These are phyloP conservation scores for Monosporascus cannonballus DNA, from an alignment of 2,329 filamentous ascomycete genomes.

Conservation along the genomic window DNA sequence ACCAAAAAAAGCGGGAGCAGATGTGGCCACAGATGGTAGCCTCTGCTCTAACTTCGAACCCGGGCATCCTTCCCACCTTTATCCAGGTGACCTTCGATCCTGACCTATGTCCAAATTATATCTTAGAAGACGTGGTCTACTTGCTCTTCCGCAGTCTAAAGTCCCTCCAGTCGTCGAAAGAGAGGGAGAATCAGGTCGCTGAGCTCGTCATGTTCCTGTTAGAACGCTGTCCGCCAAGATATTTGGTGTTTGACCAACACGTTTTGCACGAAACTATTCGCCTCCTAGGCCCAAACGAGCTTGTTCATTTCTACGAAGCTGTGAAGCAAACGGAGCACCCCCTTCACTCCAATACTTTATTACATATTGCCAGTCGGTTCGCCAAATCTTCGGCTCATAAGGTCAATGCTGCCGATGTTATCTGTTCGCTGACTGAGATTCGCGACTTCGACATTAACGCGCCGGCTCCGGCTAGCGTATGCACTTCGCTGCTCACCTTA, in stretches of 20 bases:
- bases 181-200: slow-evolving; percentile 4
- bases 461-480: slow-evolving; percentile 44
- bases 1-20: slow-evolving; percentile 11
- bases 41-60: slow-evolving; percentile 14
- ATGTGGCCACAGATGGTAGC: slow-evolving; percentile 21
- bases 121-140: slow-evolving; percentile 23
- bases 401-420: slow-evolving; percentile 35
- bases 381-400: slow-evolving; percentile 35
- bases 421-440: slow-evolving; percentile 28
- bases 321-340: slow-evolving; percentile 15
- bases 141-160: slow-evolving; percentile 11
- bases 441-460: slow-evolving; percentile 40
- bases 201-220: slow-evolving; percentile 17
- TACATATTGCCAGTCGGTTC: slow-evolving; percentile 43
- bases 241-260: slow-evolving; percentile 17
- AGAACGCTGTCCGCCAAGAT: slow-evolving; percentile 13
- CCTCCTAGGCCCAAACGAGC: slow-evolving; percentile 4
- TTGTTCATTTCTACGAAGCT: slow-evolving; percentile 12
- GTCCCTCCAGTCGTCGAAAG: not conserved
- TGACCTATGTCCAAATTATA: slow-evolving; percentile 22
- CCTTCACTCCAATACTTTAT: slow-evolving; percentile 31
- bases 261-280: slow-evolving; percentile 13
- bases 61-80: slow-evolving; percentile 12
- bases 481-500: slow-evolving; percentile 51
- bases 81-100: slow-evolving; percentile 20